Evolutionary conservation across 2,329 filamentous ascomycete species (phyloP).

Genomic region (Colletotrichum scovillei): DNA sequence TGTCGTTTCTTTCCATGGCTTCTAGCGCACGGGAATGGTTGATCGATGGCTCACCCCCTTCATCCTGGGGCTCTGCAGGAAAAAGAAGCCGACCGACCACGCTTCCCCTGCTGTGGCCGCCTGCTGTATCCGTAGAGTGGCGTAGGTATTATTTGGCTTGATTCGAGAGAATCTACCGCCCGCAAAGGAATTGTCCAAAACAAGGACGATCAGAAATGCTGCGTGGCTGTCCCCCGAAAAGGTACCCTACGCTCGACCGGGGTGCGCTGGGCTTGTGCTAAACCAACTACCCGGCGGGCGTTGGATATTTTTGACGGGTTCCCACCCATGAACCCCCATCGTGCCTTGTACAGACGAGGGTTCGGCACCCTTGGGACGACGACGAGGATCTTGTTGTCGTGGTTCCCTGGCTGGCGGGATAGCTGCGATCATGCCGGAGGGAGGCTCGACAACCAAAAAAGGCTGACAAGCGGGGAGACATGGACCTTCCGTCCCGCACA

Average conservation of each 20-base stretch:
- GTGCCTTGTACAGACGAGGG: neutral
- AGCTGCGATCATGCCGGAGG: neutral
- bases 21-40: neutral
- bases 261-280: neutral
- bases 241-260: neutral
- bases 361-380: neutral
- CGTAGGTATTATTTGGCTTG: neutral
- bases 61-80: neutral
- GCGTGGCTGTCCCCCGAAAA: neutral
- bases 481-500: constrained; percentile 1
- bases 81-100: neutral
- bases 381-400: neutral
- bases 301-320: neutral
- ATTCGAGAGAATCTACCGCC: neutral
- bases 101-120: neutral
- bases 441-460: neutral
- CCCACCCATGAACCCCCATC: neutral
- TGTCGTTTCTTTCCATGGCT: neutral
- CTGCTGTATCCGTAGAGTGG: neutral
- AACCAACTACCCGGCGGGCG: neutral
- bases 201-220: neutral
- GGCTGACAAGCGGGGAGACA: neutral
- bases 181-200: neutral
- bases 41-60: neutral
- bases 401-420: neutral